Evolutionary conservation across 164 flowering plant species (phyloP).

Genomic region (Tetrastigma voinierianum): DNA sequence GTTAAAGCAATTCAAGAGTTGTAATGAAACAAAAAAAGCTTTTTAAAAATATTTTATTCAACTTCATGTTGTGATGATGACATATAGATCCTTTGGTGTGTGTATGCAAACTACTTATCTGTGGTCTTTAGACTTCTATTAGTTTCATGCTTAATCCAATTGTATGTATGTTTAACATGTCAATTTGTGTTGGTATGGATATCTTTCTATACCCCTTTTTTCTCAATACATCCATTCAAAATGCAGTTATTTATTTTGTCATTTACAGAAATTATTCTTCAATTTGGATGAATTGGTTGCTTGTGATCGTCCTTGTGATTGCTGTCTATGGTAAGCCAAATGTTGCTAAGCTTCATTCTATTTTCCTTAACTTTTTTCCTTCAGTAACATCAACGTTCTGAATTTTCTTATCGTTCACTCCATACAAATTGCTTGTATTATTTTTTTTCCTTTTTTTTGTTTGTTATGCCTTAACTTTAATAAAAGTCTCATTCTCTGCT

Average conservation of each 20-base stretch:
- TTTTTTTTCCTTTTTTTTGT: no score
- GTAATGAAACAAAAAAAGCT: no score
- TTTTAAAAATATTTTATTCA: no score
- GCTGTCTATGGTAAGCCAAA: constrained; percentile 66
- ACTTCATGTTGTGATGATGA: no score
- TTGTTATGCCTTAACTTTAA: no score
- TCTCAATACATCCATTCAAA: constrained; percentile 8
- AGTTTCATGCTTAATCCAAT: no score
- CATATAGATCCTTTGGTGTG: no score
- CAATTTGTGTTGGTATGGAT: not conserved
- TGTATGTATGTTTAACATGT: not conserved
- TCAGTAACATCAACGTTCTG: not conserved
- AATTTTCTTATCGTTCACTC: not conserved
- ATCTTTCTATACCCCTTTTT: not conserved
- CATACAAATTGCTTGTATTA: not conserved
- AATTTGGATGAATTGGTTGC: constrained; percentile 68
- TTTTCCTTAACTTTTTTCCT: not conserved
- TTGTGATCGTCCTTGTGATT: constrained; percentile 66
- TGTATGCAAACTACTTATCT: no score
- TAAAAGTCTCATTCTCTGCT: no score
- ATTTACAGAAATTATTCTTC: constrained; percentile 67
- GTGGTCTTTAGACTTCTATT: no score
- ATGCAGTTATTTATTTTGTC: not conserved
- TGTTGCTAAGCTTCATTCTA: not conserved
- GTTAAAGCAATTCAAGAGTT: no score